Evolutionary conservation across 306 rosid genomes (phyloP), one percentile per base, ranked within the genome.

Genomic region (Gleditsia sinensis): DNA sequence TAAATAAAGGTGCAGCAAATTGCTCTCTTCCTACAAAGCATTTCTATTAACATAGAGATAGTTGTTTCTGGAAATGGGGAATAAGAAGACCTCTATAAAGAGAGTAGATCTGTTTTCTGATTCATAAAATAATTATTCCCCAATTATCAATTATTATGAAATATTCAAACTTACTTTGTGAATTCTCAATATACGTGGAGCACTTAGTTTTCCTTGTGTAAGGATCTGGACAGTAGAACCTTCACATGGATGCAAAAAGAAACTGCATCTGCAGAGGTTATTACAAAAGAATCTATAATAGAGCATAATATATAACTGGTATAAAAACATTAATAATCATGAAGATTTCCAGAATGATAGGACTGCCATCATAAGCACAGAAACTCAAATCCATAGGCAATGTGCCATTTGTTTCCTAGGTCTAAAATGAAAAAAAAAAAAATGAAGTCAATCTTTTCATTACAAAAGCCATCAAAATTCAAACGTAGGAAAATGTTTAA

Each of bases 161-260:
- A 72, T 64, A 66, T 8, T 46, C 56, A 17, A 69, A 76, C 86
- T 75, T 81, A 92, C 97, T 81, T 92, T 92, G 61, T 89, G 91
- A 71, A 91, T 85, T 85, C 93, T 83, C 86, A 87, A 84, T 55
- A 92, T 92, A 71, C 97, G 96, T 72, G 97, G 97, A 51, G 96
- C 97, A 69, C 97, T 92, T 58, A 92, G 83, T 78, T 92, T 92
- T 61, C 97, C 97, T 84, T 89, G 97, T 12, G 91, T 84, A 57
- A 84, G 85, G 78, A 83, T 83, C 86, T 84, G 95, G 45, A 85
- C 80, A 49, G 83, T 67, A 46, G 96, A 86, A 75, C 93, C 96
- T 82, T 92, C 96, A 40, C 84, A 88, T 42, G 97, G 86, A 81
- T 89, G 96, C 80, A 92, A 88, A 79, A 77, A 89, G 86, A 92